Conservation (phyloP, 2,329 filamentous ascomycete genomes). For the Aspergillus fructus region DNA sequence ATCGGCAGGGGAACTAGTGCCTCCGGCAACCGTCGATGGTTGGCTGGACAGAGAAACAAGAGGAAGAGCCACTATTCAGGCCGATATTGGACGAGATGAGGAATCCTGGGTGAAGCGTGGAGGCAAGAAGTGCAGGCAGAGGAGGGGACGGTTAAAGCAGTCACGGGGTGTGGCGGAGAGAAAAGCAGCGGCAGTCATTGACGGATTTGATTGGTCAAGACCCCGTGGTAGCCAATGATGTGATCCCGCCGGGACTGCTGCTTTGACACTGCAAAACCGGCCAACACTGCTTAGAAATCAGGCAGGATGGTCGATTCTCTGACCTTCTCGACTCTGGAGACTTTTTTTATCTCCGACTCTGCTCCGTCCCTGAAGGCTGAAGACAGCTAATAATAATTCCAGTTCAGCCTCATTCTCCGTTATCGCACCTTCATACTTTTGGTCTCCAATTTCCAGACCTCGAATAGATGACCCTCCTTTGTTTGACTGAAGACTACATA, state of each 20-base stretch:
- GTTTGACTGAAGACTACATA: too few relatives aligned
- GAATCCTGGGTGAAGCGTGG: constrained; percentile 4
- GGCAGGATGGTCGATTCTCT: constrained; percentile 13
- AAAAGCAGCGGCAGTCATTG: constrained; percentile 5
- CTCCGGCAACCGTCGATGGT: neutral
- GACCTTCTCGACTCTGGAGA: constrained; percentile 6
- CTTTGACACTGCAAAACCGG: constrained; percentile 5
- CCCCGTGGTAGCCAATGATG: neutral
- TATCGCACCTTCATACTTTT: neutral
- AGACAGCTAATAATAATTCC: neutral
- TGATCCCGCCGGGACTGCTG: neutral
- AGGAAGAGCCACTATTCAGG: constrained; percentile 5
- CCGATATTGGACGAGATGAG: constrained; percentile 1
- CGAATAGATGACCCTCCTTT: too few relatives aligned
- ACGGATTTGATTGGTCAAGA: neutral
- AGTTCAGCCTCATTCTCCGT: neutral
- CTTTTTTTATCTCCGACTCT: neutral
- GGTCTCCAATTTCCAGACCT: too few relatives aligned
- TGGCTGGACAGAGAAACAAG: constrained; percentile 6
- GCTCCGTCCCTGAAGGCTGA: neutral
- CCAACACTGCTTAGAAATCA: constrained; percentile 30
- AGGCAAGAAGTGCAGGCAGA: constrained; percentile 7
- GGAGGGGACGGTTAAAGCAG: constrained; percentile 5
- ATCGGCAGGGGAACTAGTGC: constrained; percentile 2
- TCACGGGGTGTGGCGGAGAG: constrained; percentile 5